Percentiles rank a stretch among this genome's conserved stretches.
Evolutionary conservation across 2,329 filamentous ascomycete species (phyloP).

Genomic region (Fusarium sp.): DNA sequence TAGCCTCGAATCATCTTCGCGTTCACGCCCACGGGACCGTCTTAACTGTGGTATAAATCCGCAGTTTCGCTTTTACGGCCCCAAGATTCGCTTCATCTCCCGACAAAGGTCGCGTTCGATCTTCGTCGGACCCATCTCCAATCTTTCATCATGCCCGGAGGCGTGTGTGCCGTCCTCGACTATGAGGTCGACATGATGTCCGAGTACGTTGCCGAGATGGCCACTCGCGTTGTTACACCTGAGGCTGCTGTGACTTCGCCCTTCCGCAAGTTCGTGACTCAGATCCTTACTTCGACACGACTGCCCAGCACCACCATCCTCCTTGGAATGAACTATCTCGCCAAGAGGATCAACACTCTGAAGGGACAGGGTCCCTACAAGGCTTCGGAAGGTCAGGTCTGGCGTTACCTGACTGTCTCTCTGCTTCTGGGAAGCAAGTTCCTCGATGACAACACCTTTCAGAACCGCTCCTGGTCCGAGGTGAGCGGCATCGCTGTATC

Average conservation of each 20-base stretch:
- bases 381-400: constrained; percentile 77
- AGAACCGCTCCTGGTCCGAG: constrained; percentile 96
- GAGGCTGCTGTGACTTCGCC: constrained; percentile 69
- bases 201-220: constrained; percentile 93
- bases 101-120: constrained; percentile 55
- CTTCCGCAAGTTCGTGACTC: constrained; percentile 91
- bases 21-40: constrained; percentile 19
- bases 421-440: constrained; percentile 94
- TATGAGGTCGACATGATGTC: constrained; percentile 98
- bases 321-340: constrained; percentile 88
- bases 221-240: constrained; percentile 68
- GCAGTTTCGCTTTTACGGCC: constrained; percentile 29
- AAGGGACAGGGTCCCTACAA: constrained; percentile 66
- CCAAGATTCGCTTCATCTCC: constrained; percentile 36
- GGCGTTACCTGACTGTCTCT: constrained; percentile 86
- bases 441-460: constrained; percentile 95
- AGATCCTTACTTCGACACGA: constrained; percentile 89
- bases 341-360: constrained; percentile 82
- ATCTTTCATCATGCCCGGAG: constrained; percentile 73
- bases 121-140: constrained; percentile 52
- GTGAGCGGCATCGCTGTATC: constrained; percentile 88
- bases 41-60: constrained; percentile 30
- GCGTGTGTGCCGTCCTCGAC: constrained; percentile 92
- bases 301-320: constrained; percentile 92
- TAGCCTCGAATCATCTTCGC: constrained; percentile 14